These are phyloP conservation scores for Vitis rotundifolia DNA, from an alignment of 164 flowering plant species.

Conservation along the genomic window DNA sequence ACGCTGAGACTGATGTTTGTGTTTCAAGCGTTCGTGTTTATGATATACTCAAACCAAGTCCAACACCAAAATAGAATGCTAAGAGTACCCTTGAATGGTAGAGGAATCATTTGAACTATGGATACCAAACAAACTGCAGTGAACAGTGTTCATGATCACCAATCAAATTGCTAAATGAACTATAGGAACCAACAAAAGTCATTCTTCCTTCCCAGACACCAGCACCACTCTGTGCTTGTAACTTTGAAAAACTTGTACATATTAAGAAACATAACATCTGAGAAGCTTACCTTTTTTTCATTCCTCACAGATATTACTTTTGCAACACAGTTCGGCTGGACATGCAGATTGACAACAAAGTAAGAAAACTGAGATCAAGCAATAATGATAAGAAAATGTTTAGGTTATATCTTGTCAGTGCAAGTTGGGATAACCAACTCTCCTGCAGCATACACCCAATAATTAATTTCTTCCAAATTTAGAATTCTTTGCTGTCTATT, in stretches of 20 bases:
- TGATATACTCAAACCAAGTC: no score
- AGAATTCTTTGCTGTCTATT: background rate
- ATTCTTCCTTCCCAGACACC: background rate
- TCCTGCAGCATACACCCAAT: background rate
- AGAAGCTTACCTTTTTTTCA: slow-evolving; percentile 61
- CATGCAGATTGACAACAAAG: slow-evolving; percentile 19
- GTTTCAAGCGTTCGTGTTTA: no score
- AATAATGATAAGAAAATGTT: background rate
- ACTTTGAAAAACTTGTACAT: no score
- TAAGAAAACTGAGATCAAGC: slow-evolving; percentile 5
- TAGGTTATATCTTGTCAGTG: no score
- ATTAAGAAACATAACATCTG: background rate
- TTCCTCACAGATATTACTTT: slow-evolving; percentile 59
- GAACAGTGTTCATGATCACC: background rate
- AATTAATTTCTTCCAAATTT: background rate
- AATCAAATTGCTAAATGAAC: background rate
- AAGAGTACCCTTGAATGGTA: no score
- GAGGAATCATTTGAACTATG: no score
- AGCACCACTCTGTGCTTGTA: no score
- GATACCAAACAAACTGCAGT: no score
- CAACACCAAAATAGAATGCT: no score
- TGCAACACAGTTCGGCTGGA: slow-evolving; percentile 76
- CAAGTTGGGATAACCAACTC: background rate
- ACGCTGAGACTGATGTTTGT: no score
- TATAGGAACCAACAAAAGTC: background rate